phyloP scores from a whole-genome alignment of 768 basidiomycete species.

The Tephrocybe sp. region DNA sequence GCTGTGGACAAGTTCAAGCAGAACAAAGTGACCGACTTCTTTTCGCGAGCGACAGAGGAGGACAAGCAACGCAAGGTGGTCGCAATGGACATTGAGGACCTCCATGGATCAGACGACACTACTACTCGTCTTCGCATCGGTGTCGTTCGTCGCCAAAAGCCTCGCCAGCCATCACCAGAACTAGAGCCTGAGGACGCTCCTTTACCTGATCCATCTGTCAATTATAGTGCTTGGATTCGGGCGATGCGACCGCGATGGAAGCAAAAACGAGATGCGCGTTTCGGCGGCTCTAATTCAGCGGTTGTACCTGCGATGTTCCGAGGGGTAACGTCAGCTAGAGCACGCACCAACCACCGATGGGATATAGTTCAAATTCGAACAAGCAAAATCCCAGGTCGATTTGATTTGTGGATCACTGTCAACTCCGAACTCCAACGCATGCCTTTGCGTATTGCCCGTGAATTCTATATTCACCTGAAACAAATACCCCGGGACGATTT shows the following conservation, averaged over 20 bases:
- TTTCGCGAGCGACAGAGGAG: conserved; percentile 43
- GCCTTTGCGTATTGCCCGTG: conserved; percentile 80
- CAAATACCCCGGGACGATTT: conserved; percentile 52
- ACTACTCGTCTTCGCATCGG: conserved; percentile 42
- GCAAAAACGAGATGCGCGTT: conserved; percentile 47
- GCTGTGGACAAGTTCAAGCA: conserved; percentile 96
- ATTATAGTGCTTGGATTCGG: conserved; percentile 77
- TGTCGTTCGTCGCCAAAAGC: conserved; percentile 49
- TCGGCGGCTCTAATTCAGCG: conserved; percentile 37
- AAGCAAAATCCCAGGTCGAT: conserved; percentile 75
- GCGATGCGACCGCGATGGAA: conserved; percentile 80
- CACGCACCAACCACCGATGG: conserved; percentile 72
- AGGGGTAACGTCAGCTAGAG: conserved; percentile 36
- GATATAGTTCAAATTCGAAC: conserved; percentile 89
- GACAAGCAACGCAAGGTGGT: conserved; percentile 30
- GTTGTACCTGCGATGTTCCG: conserved; percentile 75
- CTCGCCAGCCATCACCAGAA: conserved; percentile 43
- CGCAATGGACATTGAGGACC: conserved; percentile 63
- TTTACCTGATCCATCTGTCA: conserved; percentile 59
- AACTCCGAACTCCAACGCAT: conserved; percentile 77
- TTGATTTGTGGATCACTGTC: conserved; percentile 83
- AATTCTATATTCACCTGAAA: conserved; percentile 92
- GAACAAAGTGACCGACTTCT: conserved; percentile 96
- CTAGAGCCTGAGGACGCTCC: conserved; percentile 35
- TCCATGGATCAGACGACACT: conserved; percentile 26